Conservation (phyloP, 2,329 filamentous ascomycete species). For the Xylaria sp. region DNA sequence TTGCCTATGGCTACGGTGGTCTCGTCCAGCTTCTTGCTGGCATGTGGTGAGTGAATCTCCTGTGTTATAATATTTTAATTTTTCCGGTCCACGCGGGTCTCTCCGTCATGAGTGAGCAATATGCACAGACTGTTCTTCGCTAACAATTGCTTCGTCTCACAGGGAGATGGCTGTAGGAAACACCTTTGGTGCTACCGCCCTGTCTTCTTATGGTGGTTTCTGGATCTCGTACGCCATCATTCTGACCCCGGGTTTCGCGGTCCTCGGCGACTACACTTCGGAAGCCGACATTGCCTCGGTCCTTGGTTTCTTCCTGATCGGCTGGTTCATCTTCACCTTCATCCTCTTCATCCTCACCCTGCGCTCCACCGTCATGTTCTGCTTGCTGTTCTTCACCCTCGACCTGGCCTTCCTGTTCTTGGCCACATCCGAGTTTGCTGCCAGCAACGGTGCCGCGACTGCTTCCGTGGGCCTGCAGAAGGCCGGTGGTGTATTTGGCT, state of each 20-base stretch:
- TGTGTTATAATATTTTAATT: neutral
- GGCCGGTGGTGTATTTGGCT: constrained; percentile 82
- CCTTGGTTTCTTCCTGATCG: constrained; percentile 78
- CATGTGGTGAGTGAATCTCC: constrained; percentile 76
- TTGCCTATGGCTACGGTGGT: constrained; percentile 81
- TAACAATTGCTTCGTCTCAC: constrained; percentile 19
- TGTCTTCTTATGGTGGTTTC: constrained; percentile 86
- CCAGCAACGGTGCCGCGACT: constrained; percentile 60
- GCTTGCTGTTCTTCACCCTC: constrained; percentile 79
- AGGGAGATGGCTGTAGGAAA: constrained; percentile 91
- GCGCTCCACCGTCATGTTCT: constrained; percentile 81
- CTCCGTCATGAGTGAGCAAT: neutral
- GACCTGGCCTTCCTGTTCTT: constrained; percentile 81
- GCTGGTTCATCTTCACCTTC: constrained; percentile 89
- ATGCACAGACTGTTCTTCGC: neutral
- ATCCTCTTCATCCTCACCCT: constrained; percentile 79
- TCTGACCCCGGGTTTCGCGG: constrained; percentile 73
- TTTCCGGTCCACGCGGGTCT: neutral
- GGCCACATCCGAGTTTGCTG: constrained; percentile 69
- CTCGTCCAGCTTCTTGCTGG: constrained; percentile 82
- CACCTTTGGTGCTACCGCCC: constrained; percentile 84
- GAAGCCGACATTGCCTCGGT: constrained; percentile 64
- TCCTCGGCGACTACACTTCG: constrained; percentile 62
- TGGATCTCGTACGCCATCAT: constrained; percentile 82
- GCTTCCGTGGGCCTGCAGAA: constrained; percentile 65